phyloP scores from a whole-genome alignment of 163 green algal genomes.

The Volvox carteri region DNA sequence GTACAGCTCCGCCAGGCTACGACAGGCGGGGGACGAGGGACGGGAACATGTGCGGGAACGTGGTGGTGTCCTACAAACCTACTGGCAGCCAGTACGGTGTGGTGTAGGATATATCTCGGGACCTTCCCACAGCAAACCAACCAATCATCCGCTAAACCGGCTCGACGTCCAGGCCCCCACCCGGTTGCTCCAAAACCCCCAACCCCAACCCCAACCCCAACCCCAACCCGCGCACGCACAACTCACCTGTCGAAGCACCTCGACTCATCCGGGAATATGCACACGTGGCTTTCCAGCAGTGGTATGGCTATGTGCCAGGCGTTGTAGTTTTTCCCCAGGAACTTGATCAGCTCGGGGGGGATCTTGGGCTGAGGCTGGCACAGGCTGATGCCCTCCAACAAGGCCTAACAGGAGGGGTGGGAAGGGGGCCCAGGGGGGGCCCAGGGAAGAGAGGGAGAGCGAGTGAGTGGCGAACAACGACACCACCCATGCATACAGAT shows the following conservation, averaged over 20 bases:
- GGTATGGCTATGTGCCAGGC: constrained; percentile 98
- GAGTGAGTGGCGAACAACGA: too few species aligned
- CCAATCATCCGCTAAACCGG: too few species aligned
- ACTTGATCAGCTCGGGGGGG: constrained; percentile 97
- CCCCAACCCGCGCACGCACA: too few species aligned
- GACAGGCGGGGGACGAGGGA: neutral
- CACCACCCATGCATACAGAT: too few species aligned
- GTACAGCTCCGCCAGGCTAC: constrained; percentile 86
- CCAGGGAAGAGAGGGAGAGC: neutral
- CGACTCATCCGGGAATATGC: constrained; percentile 95
- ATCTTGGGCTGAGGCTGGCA: constrained; percentile 99
- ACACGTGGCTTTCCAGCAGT: constrained; percentile 96
- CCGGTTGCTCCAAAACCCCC: too few species aligned
- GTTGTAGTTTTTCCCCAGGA: constrained; percentile 96
- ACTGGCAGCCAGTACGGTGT: too few species aligned
- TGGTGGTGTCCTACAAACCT: too few species aligned
- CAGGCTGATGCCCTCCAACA: constrained; percentile 93
- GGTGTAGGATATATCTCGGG: too few species aligned
- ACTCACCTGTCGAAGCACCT: constrained; percentile 88
- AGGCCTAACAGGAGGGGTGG: constrained; percentile 71
- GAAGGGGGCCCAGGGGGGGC: neutral
- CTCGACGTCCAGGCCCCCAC: too few species aligned
- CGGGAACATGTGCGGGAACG: too few species aligned
- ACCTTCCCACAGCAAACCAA: too few species aligned
- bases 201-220: too few species aligned